Percentiles rank a stretch among this genome's conserved stretches.
Conservation (phyloP, 2,329 filamentous ascomycete genomes). For the Parascedosporium putredinis region DNA sequence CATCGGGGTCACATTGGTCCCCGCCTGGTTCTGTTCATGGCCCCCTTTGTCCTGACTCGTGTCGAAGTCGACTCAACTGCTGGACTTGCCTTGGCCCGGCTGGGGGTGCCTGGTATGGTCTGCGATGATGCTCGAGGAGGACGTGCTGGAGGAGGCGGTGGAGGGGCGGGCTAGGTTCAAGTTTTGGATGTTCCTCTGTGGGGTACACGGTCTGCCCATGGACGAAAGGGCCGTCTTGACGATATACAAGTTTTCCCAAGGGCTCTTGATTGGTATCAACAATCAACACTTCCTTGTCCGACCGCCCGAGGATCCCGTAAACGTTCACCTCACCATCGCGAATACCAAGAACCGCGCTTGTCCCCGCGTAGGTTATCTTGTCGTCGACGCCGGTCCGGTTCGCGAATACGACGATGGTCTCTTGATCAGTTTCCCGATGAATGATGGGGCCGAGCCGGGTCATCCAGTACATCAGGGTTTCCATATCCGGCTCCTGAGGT, state of each 20-base stretch:
- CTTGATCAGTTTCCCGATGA: conserved; percentile 35
- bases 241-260: conserved; percentile 32
- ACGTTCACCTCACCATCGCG: conserved; percentile 53
- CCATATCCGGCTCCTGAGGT: conserved; percentile 54
- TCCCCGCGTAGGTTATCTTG: conserved; percentile 59
- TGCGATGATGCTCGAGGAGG: no score
- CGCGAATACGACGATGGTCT: conserved; percentile 60
- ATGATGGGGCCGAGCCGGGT: conserved; percentile 59
- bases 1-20: not conserved
- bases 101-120: no score
- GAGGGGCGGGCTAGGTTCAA: no score
- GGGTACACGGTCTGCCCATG: not conserved
- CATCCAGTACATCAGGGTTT: conserved; percentile 67
- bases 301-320: conserved; percentile 59
- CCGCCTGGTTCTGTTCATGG: not conserved
- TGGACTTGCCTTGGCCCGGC: no score
- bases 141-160: no score
- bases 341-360: conserved; percentile 60
- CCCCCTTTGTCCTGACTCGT: no score
- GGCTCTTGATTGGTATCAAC: conserved; percentile 47
- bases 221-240: conserved; percentile 12
- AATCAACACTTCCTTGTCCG: conserved; percentile 55
- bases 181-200: no score
- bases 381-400: conserved; percentile 61
- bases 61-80: no score